phyloP scores from a whole-genome alignment of 371 early-diverging fungal genomes.

The Mucor racemosus region DNA sequence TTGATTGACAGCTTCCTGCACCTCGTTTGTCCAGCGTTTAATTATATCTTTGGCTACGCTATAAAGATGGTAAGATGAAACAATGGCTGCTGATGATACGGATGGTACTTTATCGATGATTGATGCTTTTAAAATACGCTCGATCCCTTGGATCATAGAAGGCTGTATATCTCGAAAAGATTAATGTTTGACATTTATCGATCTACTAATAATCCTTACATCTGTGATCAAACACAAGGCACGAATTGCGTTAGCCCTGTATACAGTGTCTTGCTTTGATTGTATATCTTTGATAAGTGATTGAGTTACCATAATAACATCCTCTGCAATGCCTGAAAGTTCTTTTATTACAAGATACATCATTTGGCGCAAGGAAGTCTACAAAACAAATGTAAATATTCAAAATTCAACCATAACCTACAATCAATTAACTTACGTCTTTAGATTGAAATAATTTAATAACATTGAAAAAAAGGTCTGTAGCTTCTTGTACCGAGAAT shows the following conservation, averaged over 20 bases:
- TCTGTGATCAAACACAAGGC: slow-evolving; percentile 95
- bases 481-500: slow-evolving; percentile 93
- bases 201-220: slow-evolving; percentile 46
- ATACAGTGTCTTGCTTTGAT: slow-evolving; percentile 86
- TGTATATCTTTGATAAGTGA: slow-evolving; percentile 97
- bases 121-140: slow-evolving; percentile 95
- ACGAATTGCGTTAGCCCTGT: slow-evolving; percentile 95
- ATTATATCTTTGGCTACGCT: slow-evolving; percentile 82
- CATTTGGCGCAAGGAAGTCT: slow-evolving; percentile 93
- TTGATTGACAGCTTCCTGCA: slow-evolving; percentile 83
- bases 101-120: slow-evolving; percentile 94
- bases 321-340: slow-evolving; percentile 90
- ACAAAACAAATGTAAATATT: slow-evolving; percentile 6
- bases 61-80: slow-evolving; percentile 90
- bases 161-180: slow-evolving; percentile 50
- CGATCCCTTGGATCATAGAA: slow-evolving; percentile 94
- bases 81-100: slow-evolving; percentile 93
- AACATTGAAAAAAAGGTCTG: slow-evolving; percentile 96
- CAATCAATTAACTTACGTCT: slow-evolving; percentile 70
- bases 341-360: slow-evolving; percentile 97
- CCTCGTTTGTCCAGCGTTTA: slow-evolving; percentile 89
- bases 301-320: slow-evolving; percentile 97
- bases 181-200: too few species aligned
- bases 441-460: slow-evolving; percentile 96
- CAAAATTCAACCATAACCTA: neutral